These are phyloP conservation scores for Amanita pallidorosea DNA, from an alignment of 768 basidiomycete genomes.

Conservation along the genomic window DNA sequence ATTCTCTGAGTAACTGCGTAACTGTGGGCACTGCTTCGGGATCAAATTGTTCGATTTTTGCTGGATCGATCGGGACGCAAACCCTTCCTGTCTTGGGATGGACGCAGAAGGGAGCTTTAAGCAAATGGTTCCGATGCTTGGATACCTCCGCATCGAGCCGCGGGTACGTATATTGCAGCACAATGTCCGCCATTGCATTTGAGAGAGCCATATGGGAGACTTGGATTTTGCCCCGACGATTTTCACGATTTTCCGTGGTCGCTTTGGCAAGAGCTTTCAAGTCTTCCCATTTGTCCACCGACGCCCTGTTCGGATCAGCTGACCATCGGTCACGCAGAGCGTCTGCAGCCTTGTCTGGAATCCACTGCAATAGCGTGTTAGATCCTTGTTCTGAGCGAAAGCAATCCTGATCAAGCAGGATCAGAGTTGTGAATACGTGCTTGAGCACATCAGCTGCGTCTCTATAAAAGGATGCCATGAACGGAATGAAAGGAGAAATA, in stretches of 20 bases:
- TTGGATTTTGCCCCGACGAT: constrained; percentile 14
- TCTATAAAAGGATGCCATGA: constrained; percentile 15
- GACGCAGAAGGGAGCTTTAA: constrained; percentile 95
- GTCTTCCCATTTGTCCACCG: constrained; percentile 67
- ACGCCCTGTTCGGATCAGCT: constrained; percentile 36
- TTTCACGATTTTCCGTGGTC: constrained; percentile 11
- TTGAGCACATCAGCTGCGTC: constrained; percentile 40
- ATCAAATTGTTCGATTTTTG: constrained; percentile 67
- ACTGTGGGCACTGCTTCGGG: constrained; percentile 84
- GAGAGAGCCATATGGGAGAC: constrained; percentile 17
- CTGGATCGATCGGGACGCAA: constrained; percentile 86
- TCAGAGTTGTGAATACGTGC: constrained; percentile 48
- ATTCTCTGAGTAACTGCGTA: constrained; percentile 67
- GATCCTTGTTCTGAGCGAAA: constrained; percentile 64
- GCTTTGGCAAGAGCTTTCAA: constrained; percentile 30
- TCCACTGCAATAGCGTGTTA: constrained; percentile 59
- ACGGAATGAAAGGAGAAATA: background rate
- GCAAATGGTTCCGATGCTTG: constrained; percentile 93
- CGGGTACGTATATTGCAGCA: constrained; percentile 92
- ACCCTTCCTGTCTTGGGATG: constrained; percentile 95
- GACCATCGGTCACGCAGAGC: constrained; percentile 52
- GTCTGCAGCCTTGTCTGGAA: constrained; percentile 53
- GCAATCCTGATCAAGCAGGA: constrained; percentile 78
- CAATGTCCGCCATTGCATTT: constrained; percentile 70
- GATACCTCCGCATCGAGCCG: constrained; percentile 96